Conservation (phyloP, 495 filamentous ascomycete genomes). For the Hypoxylon cercidicola region DNA sequence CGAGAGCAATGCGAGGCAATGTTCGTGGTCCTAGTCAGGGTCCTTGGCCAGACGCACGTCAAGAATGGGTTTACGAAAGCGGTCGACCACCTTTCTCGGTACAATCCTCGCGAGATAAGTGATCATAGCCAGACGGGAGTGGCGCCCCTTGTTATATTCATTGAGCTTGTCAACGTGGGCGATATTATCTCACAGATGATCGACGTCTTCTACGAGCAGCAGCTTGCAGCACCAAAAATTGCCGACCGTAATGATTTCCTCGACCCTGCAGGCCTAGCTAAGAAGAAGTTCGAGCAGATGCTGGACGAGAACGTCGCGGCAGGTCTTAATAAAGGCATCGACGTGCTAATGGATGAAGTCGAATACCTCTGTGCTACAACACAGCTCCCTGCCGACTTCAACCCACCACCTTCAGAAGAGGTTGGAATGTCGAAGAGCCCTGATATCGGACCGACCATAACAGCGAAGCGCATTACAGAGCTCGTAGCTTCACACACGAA, state of each 20-base stretch:
- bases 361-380: conserved; percentile 93
- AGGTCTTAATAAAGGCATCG: conserved; percentile 95
- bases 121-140: conserved; percentile 77
- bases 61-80: conserved; percentile 92
- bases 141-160: conserved; percentile 91
- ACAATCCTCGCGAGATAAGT: conserved; percentile 87
- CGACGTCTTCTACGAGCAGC: conserved; percentile 98
- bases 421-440: conserved; percentile 43
- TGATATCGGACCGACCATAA: conserved; percentile 84
- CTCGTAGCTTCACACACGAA: conserved; percentile 87
- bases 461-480: conserved; percentile 81
- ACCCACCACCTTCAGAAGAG: conserved; percentile 63
- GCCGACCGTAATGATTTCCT: conserved; percentile 95
- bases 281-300: conserved; percentile 99
- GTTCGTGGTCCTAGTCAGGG: conserved; percentile 83
- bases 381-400: conserved; percentile 89
- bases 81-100: conserved; percentile 87
- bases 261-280: conserved; percentile 88
- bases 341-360: conserved; percentile 98
- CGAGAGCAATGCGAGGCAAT: conserved; percentile 91
- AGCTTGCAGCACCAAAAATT: conserved; percentile 82
- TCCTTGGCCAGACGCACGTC: conserved; percentile 87
- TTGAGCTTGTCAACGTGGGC: conserved; percentile 97
- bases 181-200: conserved; percentile 99
- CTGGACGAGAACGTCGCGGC: conserved; percentile 97